Evolutionary conservation across 176 grass and related monocot genomes (phyloP), one percentile per base, ranked within the genome.

Genomic region (Ensete glaucum): DNA sequence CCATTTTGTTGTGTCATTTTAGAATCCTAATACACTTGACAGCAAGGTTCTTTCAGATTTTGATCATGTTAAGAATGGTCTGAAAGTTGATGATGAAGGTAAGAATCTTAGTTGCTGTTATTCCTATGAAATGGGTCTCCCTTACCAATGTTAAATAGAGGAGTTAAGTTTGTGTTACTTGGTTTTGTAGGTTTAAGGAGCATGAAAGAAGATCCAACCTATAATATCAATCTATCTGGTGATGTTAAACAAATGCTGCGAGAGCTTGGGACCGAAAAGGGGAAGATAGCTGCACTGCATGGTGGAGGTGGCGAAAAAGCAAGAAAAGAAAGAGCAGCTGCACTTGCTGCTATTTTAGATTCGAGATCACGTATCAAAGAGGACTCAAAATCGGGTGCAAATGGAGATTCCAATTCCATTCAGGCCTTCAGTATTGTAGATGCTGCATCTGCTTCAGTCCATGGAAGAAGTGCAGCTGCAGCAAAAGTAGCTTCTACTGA

Each of bases 21-120:
- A 93, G 93, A 97, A 97, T 83, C 93, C 93, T 85, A 93, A 93
- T 56, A 77, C 82, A 60, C 82, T 97, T 81, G 93, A 93, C 85
- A 82, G 65, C 72, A 97, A 97, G 72, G 80, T 88, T 78, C 77
- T 97, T 51, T 83, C 82, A 15, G 90, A 93, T 68, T 98, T 98
- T 64, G 94, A 98, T 70, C 94, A 98, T 85, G 90, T 98, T 69
- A 98, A 85, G 77, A 92, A 93, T 65, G 85, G 88, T 64, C 79
- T 98, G n/a, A 90, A 87, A 89, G 88, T 98, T 85, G 94, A 98
- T 69, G 88, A 93, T 78, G 94, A 93, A 91, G 94, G 94, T 93
- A 78, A 52, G 20, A 19, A 20, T 60, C 11, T 63, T 52, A 12
- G 9, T 26, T 54, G 2, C 9, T n/a, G n/a, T 22, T 21, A 9